Evolutionary conservation across 176 grass and related monocot genomes (phyloP), one percentile per base, ranked within the genome.

Genomic region (Lolium rigidum): DNA sequence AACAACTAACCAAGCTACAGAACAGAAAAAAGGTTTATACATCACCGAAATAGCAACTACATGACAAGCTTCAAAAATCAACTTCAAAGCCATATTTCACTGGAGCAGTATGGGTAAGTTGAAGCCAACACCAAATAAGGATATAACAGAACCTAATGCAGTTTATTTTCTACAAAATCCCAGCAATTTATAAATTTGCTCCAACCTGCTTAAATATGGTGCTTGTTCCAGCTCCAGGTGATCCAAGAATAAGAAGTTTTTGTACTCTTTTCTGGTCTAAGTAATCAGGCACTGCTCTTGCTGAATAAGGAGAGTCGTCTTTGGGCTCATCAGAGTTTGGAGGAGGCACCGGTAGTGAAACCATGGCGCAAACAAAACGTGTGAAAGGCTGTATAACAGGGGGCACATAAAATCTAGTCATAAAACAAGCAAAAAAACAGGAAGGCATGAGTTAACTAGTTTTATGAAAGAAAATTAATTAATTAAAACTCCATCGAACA

Each of bases 151-250:
- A 56, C 21, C 13, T 26, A 83, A 67, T 22, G 49, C 18, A 54
- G 46, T 80, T 25, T 26, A 50, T 74, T n/a, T 74, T 2, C 46
- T 74, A 16, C 12, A 74, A 8, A 49, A 52, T 9, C 0, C 31
- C 16, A n/a, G 16, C 9, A 6, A 69, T 69, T 41, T 58, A 70
- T 13, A n/a, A 84, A 77, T 76, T 44, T 35, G 8, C 57, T 48
- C 57, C 26, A 9, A 98, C 97, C 91, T 98, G 97, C 86, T 95
- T 98, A 84, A 95, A 98, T 79, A 98, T 94, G 54, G 97, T 94
- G 85, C 97, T 95, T 74, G 93, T 95, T 58, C 97, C 97, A 83
- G 94, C 89, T 75, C 93, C 93, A 52, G 90, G 86, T 55, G 90
- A 88, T 69, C 97, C 97, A 79, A 98, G 90, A 80, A 98, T 87